Evolutionary conservation across 208 protist genomes (phyloP), one percentile per base, ranked within the genome.

Genomic region (Wallacemonas sp.): DNA sequence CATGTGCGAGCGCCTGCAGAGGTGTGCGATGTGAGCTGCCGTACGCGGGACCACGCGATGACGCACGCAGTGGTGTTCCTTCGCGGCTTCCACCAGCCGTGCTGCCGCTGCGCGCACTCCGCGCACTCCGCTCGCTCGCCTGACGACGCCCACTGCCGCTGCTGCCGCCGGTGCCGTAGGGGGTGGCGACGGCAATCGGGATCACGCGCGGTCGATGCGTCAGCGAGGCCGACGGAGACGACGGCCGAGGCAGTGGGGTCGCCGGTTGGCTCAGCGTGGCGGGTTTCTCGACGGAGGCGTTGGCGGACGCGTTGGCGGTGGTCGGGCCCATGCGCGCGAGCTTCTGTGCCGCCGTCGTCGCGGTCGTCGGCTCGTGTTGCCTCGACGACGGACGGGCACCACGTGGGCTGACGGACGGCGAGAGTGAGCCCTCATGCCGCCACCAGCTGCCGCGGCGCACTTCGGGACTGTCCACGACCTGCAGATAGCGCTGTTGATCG

Each of bases 401-500:
- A n/a, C n/a, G n/a, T n/a, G n/a, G n/a, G 44, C 44, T 49, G 11
- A 23, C 28, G 5, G 49, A 57, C 5, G 11, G 20, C 20, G 49
- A 57, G 20, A n/a, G 25, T 18, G 49, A 57, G 14, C 49, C 49
- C 25, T 33, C 28, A 0, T 57, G 26, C n/a, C 49, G 49, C 49
- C 49, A n/a, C 49, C 49, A 57, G 49, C 26, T 22, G 28, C 26
- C 28, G n/a, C 26, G 25, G 20, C 26, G 52, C 52, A 18, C n/a
- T 25, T 59, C 52, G 10, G 32, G 32, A 14, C 52, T 42, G 32
- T 59, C 52, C 3, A 59, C 31, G 26, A 59, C 16, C 32, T 59
- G 52, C 26, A 59, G n/a, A 23, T 59, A 59, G n/a, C 52, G 52
- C n/a, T 59, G 52, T 29, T 59, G 52, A 8, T 46, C 45, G 2